phyloP scores from a whole-genome alignment of 129 eudicot species.

The Kitagawia praeruptora region DNA sequence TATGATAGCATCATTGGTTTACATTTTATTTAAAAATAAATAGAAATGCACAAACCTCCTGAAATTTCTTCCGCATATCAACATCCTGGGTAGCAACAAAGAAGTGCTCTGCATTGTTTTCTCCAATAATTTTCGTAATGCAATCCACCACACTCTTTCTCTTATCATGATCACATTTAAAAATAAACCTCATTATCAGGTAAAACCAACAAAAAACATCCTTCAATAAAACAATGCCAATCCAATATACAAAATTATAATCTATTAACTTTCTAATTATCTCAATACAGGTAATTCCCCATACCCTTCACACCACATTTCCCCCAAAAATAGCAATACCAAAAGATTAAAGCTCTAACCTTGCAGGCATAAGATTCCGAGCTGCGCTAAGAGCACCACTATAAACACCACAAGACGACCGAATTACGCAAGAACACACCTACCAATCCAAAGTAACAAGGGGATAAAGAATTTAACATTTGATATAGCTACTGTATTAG shows the following conservation, averaged over 20 bases:
- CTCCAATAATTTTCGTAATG: constrained; percentile 65
- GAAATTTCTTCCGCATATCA: constrained; percentile 66
- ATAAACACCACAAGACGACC: constrained; percentile 48
- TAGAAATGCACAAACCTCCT: constrained; percentile 46
- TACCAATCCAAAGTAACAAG: constrained; percentile 16
- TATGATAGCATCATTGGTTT: not conserved
- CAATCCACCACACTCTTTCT: constrained; percentile 75
- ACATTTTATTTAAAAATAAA: not conserved
- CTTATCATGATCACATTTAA: constrained; percentile 83
- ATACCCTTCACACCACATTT: not conserved
- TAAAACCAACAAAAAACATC: not conserved
- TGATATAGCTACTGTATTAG: not conserved
- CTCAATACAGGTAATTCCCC: not conserved
- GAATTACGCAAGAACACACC: constrained; percentile 81
- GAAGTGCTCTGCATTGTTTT: constrained; percentile 76
- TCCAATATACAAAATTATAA: not conserved
- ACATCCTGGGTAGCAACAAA: constrained; percentile 90
- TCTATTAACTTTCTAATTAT: too few relatives aligned
- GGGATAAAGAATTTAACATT: not conserved
- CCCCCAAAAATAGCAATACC: not conserved
- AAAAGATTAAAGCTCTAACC: constrained; percentile 32
- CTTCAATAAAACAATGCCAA: not conserved
- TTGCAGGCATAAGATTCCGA: constrained; percentile 53
- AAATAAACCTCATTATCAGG: constrained; percentile 2
- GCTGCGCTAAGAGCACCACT: constrained; percentile 52